Base-by-base conservation (phyloP, 352 stramenopile species). In the Elongisporangium undulatum region DNA sequence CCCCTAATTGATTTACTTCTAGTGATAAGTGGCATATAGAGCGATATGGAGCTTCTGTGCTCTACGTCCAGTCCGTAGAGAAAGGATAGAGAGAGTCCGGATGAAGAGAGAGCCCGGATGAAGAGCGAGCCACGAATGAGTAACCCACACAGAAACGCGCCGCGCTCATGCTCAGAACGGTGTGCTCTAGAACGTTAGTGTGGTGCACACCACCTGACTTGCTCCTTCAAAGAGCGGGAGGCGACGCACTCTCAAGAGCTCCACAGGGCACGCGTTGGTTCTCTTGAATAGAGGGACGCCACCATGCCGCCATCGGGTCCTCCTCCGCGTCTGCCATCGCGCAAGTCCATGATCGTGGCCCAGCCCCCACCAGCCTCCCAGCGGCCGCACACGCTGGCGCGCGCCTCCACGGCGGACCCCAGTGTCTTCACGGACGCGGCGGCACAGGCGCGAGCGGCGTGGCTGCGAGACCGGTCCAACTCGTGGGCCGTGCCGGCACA, bases 401-500 rank as follows among this genome's bases (percentile, higher is more conserved):
- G 75, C 54, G 66, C 73, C n/a, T 73, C 82, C 50, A 85, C 73
- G 4, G 62, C 67, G 12, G 72, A 83, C 48, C 64, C 55, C 45
- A 62, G 56, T 48, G 67, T 59, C 17, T 53, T 59, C 23, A 51
- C 49, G 8, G 41, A 69, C 34, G 64, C 63, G 21, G 45, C 63
- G 10, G 48, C 69, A 38, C 62, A 69, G 16, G 59, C 63, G 8
- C 59, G 61, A 19, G 69, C 63, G 7, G 72, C 69, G 21, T 72
- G 73, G 55, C 56, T 85, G 20, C 74, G 75, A 45, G 81, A 87
- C 8, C 79, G 79, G 56, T 87, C 71, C 39, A 84, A 89, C 58
- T 87, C 72, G 54, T 73, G 80, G 71, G 69, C 74, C 3, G 67
- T 82, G 17, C 56, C 69, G 23, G 53, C 74, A 34, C 77, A 68